Evolutionary conservation across 441 rosid genomes (phyloP).

Genomic region (Jatropha podagrica): DNA sequence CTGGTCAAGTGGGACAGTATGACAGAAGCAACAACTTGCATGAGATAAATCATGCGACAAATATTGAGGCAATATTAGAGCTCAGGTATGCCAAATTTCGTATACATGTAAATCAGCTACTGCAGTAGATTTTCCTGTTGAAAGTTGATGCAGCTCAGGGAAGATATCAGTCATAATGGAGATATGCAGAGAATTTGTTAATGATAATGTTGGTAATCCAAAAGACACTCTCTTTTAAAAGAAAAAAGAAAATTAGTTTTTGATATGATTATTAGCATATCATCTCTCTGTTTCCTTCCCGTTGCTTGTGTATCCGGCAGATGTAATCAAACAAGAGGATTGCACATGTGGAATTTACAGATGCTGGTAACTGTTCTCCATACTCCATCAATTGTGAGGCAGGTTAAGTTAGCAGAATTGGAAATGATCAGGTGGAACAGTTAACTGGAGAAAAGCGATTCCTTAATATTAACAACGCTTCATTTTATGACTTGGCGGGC

Average conservation of each 20-base stretch:
- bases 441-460: not conserved
- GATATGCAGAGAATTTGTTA: not conserved
- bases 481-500: not conserved
- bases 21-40: not conserved
- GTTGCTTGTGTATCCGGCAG: not conserved
- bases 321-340: not conserved
- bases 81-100: not conserved
- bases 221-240: not conserved
- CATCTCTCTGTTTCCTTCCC: too few species aligned
- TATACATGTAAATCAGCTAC: not conserved
- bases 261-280: too few species aligned
- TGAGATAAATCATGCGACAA: not conserved
- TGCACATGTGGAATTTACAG: not conserved
- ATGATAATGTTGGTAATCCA: not conserved
- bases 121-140: constrained; percentile 10
- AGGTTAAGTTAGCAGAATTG: not conserved
- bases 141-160: not conserved
- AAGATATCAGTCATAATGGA: too few species aligned
- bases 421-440: not conserved
- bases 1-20: not conserved
- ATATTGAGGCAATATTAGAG: not conserved
- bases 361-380: not conserved
- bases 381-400: not conserved
- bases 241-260: too few species aligned
- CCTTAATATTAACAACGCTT: not conserved